Evolutionary conservation across 306 rosid species (phyloP).

Genomic region (Dryas alaskensis): DNA sequence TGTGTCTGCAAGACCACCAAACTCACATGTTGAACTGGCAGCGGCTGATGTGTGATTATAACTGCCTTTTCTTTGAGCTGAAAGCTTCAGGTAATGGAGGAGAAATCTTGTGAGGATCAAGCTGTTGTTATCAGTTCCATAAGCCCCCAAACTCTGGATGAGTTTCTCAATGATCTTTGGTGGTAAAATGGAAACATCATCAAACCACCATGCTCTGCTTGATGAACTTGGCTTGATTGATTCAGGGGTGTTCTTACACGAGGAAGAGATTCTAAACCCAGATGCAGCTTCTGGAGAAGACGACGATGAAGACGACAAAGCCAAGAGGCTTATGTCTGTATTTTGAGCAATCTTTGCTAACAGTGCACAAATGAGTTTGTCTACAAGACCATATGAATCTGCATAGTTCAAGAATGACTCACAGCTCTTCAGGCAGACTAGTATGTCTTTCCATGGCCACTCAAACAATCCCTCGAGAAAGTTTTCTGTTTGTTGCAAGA

Average conservation of each 20-base stretch:
- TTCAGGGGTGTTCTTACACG: slow-evolving; percentile 46
- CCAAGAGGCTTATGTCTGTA: slow-evolving; percentile 34
- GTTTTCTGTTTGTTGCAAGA: slow-evolving; percentile 49
- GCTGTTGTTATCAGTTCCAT: slow-evolving; percentile 44
- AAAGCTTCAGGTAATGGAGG: slow-evolving; percentile 54
- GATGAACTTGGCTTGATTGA: slow-evolving; percentile 35
- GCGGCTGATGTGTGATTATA: not conserved
- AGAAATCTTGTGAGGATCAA: slow-evolving; percentile 61
- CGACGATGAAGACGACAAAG: slow-evolving; percentile 38
- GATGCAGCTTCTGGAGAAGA: slow-evolving; percentile 54
- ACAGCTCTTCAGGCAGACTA: slow-evolving; percentile 47
- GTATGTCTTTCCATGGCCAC: slow-evolving; percentile 62
- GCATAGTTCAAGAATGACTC: slow-evolving; percentile 33
- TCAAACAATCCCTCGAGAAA: slow-evolving; percentile 49
- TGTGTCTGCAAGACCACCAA: slow-evolving; percentile 55
- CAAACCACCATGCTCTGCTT: slow-evolving; percentile 71
- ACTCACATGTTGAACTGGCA: slow-evolving; percentile 29
- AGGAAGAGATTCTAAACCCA: slow-evolving; percentile 37
- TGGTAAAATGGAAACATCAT: slow-evolving; percentile 58
- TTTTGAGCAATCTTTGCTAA: slow-evolving; percentile 49
- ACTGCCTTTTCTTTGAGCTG: slow-evolving; percentile 29
- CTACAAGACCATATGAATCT: slow-evolving; percentile 50
- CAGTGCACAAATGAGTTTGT: slow-evolving; percentile 57
- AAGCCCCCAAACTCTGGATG: slow-evolving; percentile 43
- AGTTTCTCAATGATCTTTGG: slow-evolving; percentile 61